Evolutionary conservation across 768 basidiomycete genomes (phyloP).

Genomic region (Serendipita sp.): DNA sequence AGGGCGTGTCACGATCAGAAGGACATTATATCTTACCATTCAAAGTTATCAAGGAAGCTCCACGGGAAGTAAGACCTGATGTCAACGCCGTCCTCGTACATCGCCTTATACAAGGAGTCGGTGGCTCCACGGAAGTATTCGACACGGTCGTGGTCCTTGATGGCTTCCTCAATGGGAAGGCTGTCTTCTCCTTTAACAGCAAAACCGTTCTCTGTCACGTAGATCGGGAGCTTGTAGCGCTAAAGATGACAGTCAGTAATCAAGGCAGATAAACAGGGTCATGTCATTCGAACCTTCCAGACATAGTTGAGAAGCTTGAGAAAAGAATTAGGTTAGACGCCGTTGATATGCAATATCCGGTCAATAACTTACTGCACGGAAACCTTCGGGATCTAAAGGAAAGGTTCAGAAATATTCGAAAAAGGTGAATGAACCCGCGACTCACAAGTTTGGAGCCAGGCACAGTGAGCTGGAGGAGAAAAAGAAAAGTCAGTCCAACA

Average conservation of each 20-base stretch:
- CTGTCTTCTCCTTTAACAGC: conserved; percentile 47
- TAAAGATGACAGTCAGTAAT: conserved; percentile 13
- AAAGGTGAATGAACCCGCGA: neutral
- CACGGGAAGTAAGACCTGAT: conserved; percentile 50
- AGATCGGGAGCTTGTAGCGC: conserved; percentile 39
- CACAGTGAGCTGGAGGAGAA: conserved; percentile 32
- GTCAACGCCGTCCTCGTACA: conserved; percentile 47
- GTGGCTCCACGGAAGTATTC: conserved; percentile 50
- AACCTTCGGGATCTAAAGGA: conserved; percentile 41
- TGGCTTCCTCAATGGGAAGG: conserved; percentile 35
- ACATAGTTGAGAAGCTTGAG: conserved; percentile 47
- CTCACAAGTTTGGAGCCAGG: conserved; percentile 53
- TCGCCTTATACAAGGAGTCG: conserved; percentile 36
- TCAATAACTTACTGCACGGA: conserved; percentile 34
- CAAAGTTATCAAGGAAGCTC: conserved; percentile 60
- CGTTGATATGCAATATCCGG: neutral
- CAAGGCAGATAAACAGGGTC: neutral
- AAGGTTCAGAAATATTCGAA: neutral
- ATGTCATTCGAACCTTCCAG: conserved; percentile 34
- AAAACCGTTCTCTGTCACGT: conserved; percentile 63
- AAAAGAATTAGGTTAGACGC: neutral
- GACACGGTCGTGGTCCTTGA: conserved; percentile 46
- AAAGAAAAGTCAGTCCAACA: neutral
- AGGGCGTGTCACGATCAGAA: too few species aligned
- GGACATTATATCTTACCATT: conserved; percentile 28